Base-by-base conservation (phyloP, 257 asterid genomes). In the Prunella vulgaris region DNA sequence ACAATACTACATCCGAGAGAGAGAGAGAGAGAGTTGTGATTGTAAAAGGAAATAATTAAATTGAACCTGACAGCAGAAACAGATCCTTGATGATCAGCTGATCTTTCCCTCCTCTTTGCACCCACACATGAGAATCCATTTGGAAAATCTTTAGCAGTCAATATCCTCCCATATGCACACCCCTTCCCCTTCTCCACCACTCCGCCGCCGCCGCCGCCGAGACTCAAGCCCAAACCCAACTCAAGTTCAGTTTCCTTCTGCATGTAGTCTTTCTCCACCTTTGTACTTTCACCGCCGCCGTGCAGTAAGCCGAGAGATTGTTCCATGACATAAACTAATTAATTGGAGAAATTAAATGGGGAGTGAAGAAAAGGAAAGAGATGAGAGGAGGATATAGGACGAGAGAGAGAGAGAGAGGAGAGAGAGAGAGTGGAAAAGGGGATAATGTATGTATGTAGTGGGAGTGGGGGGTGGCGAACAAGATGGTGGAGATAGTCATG, bases 61-160 rank as follows among this genome's bases (percentile, higher is more conserved):
- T 12, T 10, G 1, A 24, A 78, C 97, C 97, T 84, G 78, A 79
- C 63, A 84, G 87, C 72, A 57, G 59, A 8, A 18, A 28, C 68
- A 78, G 87, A 80, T 46, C 79, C 90, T 9, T 77, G 76, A 57
- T 78, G 64, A 70, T 53, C 74, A 77, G 77, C 78, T 56, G 72
- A 49, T 77, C 85, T 72, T 75, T 79, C 87, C 44, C 87, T 84
- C 44, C 87, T 84, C 60, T 83, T 85, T 3, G 84, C 64, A 25
- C 84, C n/a, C 84, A 7, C 54, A 73, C 30, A 74, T 13, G 83
- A 63, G 40, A 80, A 84, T 2, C 90, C 86, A 78, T 78, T 84
- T 4, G 93, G 95, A 51, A 89, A 86, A 71, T 92, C 96, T 73
- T 89, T 83, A 6, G 96, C 98, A 9, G 96, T 92, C 74, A 92